Conservation (phyloP, 75 land plant genomes). For the Azolla pinnata region DNA sequence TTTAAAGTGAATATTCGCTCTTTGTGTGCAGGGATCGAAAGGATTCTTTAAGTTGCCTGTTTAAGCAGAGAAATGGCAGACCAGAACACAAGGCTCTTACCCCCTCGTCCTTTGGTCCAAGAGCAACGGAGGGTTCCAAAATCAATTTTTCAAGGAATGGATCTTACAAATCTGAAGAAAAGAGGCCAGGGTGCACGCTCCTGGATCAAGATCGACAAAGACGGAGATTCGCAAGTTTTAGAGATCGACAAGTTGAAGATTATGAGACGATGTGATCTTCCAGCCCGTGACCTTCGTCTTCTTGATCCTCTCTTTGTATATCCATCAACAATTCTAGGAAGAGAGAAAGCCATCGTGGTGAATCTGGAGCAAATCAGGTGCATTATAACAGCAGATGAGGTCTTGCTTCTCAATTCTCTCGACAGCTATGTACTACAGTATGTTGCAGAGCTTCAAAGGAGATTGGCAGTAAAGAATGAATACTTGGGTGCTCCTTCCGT, state of each 20-base stretch:
- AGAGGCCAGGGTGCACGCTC: conserved; percentile 62
- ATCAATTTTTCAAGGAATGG: too few relatives aligned
- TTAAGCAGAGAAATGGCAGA: too few relatives aligned
- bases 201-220: conserved; percentile 61
- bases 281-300: conserved; percentile 68
- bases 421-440: conserved; percentile 55
- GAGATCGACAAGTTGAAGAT: conserved; percentile 54
- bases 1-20: too few relatives aligned
- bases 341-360: conserved; percentile 80
- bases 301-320: conserved; percentile 76
- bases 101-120: too few relatives aligned
- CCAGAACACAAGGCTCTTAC: too few relatives aligned
- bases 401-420: conserved; percentile 62
- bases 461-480: conserved; percentile 31
- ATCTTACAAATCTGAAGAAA: conserved; percentile 45
- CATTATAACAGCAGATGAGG: conserved; percentile 81
- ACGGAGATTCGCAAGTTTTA: conserved; percentile 41
- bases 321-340: conserved; percentile 66
- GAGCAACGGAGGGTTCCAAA: too few relatives aligned
- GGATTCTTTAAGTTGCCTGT: too few relatives aligned
- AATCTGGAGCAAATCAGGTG: conserved; percentile 79
- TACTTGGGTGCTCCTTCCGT: too few relatives aligned
- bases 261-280: conserved; percentile 66
- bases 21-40: too few relatives aligned
- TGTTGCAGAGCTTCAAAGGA: conserved; percentile 51